Percentiles rank a stretch among this genome's conserved stretches.
Evolutionary conservation across 2,329 filamentous ascomycete genomes (phyloP).

Genomic region (Apiospora sp.): DNA sequence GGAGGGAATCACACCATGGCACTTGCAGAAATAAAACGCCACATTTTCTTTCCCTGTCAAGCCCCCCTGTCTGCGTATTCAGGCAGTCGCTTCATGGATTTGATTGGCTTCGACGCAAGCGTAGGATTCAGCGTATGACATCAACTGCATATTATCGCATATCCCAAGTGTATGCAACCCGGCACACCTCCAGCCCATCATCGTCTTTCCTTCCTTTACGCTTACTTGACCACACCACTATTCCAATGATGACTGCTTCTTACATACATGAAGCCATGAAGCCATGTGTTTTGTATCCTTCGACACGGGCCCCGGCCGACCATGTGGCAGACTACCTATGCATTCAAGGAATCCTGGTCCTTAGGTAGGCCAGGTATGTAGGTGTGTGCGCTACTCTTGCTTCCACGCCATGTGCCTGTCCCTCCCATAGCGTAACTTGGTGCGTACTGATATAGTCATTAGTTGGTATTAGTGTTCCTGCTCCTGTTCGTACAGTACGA

Average conservation of each 20-base stretch:
- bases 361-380: not conserved
- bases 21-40: constrained; percentile 11
- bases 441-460: not conserved
- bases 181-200: not conserved
- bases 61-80: not conserved
- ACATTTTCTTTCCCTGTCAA: not conserved
- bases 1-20: constrained; percentile 7
- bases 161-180: not conserved
- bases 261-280: constrained; percentile 3
- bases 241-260: not conserved
- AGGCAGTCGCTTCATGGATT: not conserved
- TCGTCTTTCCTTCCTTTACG: not conserved
- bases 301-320: not conserved
- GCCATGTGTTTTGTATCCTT: constrained; percentile 19
- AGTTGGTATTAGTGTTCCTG: too few species aligned
- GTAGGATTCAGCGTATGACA: constrained; percentile 20
- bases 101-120: constrained; percentile 14
- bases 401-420: not conserved
- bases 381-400: not conserved
- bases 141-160: constrained; percentile 9
- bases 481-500: not conserved
- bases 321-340: not conserved
- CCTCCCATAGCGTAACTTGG: not conserved
- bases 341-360: constrained; percentile 16
- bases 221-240: constrained; percentile 13